Base-by-base conservation (phyloP, 768 basidiomycete species). In the Serendipita sp. region DNA sequence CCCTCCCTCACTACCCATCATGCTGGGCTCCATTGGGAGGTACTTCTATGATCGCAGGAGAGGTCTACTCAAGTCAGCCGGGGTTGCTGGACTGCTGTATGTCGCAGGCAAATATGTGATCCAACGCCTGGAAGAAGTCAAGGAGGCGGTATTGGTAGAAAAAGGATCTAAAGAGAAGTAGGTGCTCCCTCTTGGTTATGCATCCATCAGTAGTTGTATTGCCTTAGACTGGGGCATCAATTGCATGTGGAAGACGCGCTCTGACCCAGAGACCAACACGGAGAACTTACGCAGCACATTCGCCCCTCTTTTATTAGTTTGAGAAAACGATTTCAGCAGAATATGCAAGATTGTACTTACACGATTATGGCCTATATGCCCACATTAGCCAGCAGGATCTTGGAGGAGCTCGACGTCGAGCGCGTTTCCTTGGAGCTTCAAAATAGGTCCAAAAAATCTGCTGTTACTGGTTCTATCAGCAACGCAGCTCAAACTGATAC, bases 341-440 rank as follows among this genome's bases (percentile, higher is more conserved):
- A 84, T 26, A 84, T 87, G 66, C 82, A 88, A 64, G 85, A 92
- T 68, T 77, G 81, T 24, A 81, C 85, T 4, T 94, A 82, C 69
- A 90, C 86, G 0, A 75, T 86, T 53, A 81, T 86, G 69, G 82
- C 85, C 0, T 70, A 69, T 16, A 62, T 73, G 16, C 73, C 72
- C 3, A 83, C 84, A 0, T 77, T 90, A 17, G 78, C 81, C 3
- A 74, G 78, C 14, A 82, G 84, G 64, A 76, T 91, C 13, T 72
- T 86, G n/a, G 74, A 77, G 24, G 81, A 80, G 31, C 85, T 91
- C 81, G 83, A 91, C 65, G 85, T 91, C 17, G 89, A 91, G 66
- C 75, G 75, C 0, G 72, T 88, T 13, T 89, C 85, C 0, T 71
- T 77, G 16, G 84, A 78, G 65, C 68, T 82, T 20, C 80, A 80